phyloP scores from a whole-genome alignment of 345 rosid species.

The Aethionema arabicum region DNA sequence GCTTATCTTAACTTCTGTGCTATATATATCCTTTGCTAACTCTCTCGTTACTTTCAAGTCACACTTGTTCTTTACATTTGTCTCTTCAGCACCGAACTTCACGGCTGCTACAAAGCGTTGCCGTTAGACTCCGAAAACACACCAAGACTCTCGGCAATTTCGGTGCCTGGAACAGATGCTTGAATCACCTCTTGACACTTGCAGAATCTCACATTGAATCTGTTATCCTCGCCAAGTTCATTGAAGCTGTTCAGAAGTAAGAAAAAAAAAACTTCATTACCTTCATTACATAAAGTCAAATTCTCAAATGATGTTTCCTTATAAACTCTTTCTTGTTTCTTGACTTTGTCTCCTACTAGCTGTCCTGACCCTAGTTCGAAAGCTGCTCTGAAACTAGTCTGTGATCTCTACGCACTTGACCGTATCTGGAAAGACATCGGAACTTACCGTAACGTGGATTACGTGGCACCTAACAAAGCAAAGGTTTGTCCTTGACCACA shows the following conservation, averaged over 20 bases:
- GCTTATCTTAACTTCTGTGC: conserved; percentile 25
- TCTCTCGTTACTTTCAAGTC: neutral
- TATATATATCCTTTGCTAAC: neutral
- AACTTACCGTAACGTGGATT: conserved; percentile 88
- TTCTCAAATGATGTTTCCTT: conserved; percentile 8
- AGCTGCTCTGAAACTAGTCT: conserved; percentile 79
- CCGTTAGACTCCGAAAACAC: conserved; percentile 78
- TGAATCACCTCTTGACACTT: conserved; percentile 94
- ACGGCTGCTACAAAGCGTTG: conserved; percentile 85
- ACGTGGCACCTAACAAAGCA: conserved; percentile 98
- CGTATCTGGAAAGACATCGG: conserved; percentile 96
- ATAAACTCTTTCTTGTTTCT: neutral
- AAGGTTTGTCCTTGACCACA: conserved; percentile 62
- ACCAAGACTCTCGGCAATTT: conserved; percentile 75
- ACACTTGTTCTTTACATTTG: neutral
- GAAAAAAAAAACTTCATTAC: neutral
- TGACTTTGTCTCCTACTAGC: conserved; percentile 34
- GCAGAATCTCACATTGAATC: conserved; percentile 98
- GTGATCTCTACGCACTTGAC: conserved; percentile 95
- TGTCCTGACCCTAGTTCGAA: conserved; percentile 71
- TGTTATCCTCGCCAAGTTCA: conserved; percentile 82
- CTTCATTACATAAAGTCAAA: neutral
- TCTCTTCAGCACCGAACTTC: conserved; percentile 88
- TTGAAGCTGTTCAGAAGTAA: conserved; percentile 87
- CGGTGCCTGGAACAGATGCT: conserved; percentile 99